Base-by-base conservation (phyloP, 2,329 filamentous ascomycete species). In the Aspergillus pseudoterreus region DNA sequence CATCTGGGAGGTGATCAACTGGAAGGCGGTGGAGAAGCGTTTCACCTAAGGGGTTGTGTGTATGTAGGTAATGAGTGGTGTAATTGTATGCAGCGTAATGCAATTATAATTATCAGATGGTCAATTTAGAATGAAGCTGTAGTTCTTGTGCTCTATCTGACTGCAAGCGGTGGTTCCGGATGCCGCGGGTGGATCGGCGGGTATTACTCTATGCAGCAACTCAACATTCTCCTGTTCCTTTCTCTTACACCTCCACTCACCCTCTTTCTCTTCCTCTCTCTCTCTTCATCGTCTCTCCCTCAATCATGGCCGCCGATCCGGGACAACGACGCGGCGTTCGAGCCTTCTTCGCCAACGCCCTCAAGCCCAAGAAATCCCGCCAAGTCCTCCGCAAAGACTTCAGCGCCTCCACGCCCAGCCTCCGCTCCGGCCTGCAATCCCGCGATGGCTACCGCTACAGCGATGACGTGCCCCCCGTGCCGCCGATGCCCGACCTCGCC, bases 1-100 rank as follows among this genome's bases (percentile, higher is more conserved):
- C 53, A 87, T 96, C 71, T 96, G 92, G 92, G 89, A 95, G 62
- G 91, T 96, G 45, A 79, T 96, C 73, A 96, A 96, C 84, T 96
- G 92, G 92, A 90, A 91, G 82, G 83, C 87, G 30, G 92, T 90
- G 42, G 85, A 88, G 71, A 84, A 86, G 79, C 83, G 90, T 59
- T 90, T 90, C 67, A 72, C 78, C 63, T 81, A 78, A 70, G 58
- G 21, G 36, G 24, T 6, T 41, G 38, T 42, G 14, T 4, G 15
- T 38, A 38, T 8, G 35, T 22, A n/a, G 35, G 22, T 22, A 38
- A n/a, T 38, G 35, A 8, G 35, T 30, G 27, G 27, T 30, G 27
- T 30, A 30, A 30, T 30, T 30, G 8, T 30, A 30, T 30, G 27
- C 27, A 30, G 27, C 8, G 3, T 30, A 30, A 27, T 30, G 27